Evolutionary conservation across 768 basidiomycete species (phyloP).

Genomic region (Mycena capillaripes): DNA sequence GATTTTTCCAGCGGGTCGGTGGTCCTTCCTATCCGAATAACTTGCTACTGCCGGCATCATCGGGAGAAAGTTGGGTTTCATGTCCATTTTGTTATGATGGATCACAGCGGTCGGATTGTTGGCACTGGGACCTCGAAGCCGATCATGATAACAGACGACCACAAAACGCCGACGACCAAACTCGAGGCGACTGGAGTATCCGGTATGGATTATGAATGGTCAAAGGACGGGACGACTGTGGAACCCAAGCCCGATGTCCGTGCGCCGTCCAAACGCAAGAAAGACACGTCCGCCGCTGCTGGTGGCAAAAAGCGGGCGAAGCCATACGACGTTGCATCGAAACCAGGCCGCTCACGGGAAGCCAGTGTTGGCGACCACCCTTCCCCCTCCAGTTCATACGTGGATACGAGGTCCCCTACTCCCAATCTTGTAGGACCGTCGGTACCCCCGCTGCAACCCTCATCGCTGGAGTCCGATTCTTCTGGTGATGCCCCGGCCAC

Average conservation of each 20-base stretch:
- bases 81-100: slow-evolving; percentile 89
- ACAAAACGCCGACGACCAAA: slow-evolving; percentile 73
- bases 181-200: slow-evolving; percentile 50
- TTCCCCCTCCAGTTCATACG: slow-evolving; percentile 45
- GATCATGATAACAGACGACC: slow-evolving; percentile 99
- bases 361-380: slow-evolving; percentile 55
- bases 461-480: slow-evolving; percentile 59
- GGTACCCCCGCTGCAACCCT: slow-evolving; percentile 50
- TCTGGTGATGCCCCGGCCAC: slow-evolving; percentile 63
- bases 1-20: slow-evolving; percentile 91
- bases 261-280: slow-evolving; percentile 57
- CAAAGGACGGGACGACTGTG: slow-evolving; percentile 46
- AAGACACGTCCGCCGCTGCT: slow-evolving; percentile 49
- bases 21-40: slow-evolving; percentile 93
- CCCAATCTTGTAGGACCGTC: slow-evolving; percentile 41
- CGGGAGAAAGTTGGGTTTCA: slow-evolving; percentile 97
- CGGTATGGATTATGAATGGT: slow-evolving; percentile 65
- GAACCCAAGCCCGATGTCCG: slow-evolving; percentile 48
- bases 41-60: slow-evolving; percentile 99
- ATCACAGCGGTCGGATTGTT: slow-evolving; percentile 82
- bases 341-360: slow-evolving; percentile 65
- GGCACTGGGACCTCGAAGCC: slow-evolving; percentile 88
- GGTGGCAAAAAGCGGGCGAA: slow-evolving; percentile 73
- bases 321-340: slow-evolving; percentile 73
- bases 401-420: slow-evolving; percentile 43